Conservation (phyloP, 768 basidiomycete genomes). For the Saitozyma podzolica region DNA sequence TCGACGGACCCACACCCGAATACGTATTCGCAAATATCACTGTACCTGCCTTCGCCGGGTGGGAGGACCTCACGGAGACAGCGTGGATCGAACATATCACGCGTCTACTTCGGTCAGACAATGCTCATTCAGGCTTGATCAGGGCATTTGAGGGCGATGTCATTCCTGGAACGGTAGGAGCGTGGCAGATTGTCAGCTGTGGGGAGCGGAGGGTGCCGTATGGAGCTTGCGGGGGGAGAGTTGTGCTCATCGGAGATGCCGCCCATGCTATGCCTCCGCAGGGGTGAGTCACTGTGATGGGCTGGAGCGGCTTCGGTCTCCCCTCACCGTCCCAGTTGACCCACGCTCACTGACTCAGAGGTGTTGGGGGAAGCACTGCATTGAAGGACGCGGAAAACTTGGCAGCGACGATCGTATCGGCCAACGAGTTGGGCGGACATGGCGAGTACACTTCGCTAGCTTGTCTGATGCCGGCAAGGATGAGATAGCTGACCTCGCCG, state of each 20-base stretch:
- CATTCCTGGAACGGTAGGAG: slow-evolving; percentile 7
- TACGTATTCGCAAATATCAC: slow-evolving; percentile 12
- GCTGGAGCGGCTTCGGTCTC: background rate
- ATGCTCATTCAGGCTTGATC: slow-evolving; percentile 2
- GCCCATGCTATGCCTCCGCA: slow-evolving; percentile 20
- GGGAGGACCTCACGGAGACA: slow-evolving; percentile 12
- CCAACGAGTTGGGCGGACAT: no score
- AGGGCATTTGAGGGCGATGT: slow-evolving; percentile 8
- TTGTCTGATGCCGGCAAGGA: no score
- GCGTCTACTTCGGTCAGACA: slow-evolving; percentile 7
- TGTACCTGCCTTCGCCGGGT: slow-evolving; percentile 5
- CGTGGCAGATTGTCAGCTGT: slow-evolving; percentile 15
- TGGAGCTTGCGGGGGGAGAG: background rate
- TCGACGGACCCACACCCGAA: slow-evolving; percentile 7
- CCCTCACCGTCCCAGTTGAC: background rate
- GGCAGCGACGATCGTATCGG: no score
- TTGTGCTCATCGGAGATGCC: slow-evolving; percentile 21
- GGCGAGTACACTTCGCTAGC: no score
- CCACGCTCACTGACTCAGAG: background rate
- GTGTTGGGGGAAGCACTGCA: slow-evolving; percentile 3
- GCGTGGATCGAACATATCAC: slow-evolving; percentile 15
- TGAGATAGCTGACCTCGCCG: no score
- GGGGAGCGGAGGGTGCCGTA: background rate
- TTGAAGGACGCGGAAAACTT: slow-evolving; percentile 3
- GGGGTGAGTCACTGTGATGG: slow-evolving; percentile 11